Base-by-base conservation (phyloP, 441 rosid species). In the Populus hybrid region DNA sequence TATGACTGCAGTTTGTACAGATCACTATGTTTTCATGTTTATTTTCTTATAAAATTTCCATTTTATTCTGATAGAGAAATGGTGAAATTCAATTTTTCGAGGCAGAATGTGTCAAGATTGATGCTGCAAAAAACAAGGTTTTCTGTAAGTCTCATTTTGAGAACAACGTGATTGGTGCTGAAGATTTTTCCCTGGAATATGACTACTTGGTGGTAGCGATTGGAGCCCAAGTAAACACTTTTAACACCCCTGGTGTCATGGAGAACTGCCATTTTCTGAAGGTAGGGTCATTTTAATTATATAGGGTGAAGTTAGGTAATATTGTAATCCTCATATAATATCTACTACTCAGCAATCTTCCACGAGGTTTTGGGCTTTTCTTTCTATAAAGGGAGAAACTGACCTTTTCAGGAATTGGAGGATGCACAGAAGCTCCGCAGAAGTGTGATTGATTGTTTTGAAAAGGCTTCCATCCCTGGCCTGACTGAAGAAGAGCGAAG, bases 231-330 rank as follows among this genome's bases (percentile, higher is more conserved):
- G 95, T 86, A 19, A 95, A 95, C 84, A 95, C 99, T 70, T 95
- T 95, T 69, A 85, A 90, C 80, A 92, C 92, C 80, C 98, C 97
- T 9, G 98, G 98, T 81, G 99, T 93, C 23, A 50, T 66, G 69
- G 97, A 92, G 90, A 92, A 89, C 87, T 95, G 99, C 81, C 91
- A 91, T 87, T 95, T 95, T 81, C 88, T 95, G 67, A 93, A 93
- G 97, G 97, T 94, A 65, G 36, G 75, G 35, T 59, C 34, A 42
- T 78, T 38, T 26, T 14, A 8, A 18, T 67, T 65, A 53, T 30
- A 70, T 34, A 42, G 70, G 26, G 23, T 5, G 35, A 68, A 23
- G 34, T 61, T 69, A 11, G 11, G 59, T 21, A 30, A 26, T 23
- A 59, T 7, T 36, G 30, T 10, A 71, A 71, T 71, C 46, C 5